Evolutionary conservation across 1,139 yeast genomes (phyloP).

Genomic region (Tardiomyces depauwii): DNA sequence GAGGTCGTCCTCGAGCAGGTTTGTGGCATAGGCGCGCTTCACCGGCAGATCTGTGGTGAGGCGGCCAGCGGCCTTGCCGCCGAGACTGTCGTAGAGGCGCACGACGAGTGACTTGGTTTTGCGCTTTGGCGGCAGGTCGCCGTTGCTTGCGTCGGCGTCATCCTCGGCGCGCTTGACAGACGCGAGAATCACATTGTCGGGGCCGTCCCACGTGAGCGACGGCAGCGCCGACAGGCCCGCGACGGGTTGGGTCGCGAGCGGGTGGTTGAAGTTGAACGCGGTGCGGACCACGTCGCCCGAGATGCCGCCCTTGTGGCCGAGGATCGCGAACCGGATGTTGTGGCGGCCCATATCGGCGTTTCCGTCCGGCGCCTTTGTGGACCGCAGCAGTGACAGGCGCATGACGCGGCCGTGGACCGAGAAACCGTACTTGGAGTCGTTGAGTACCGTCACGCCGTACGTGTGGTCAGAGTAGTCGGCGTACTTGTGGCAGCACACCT

Average conservation of each 20-base stretch:
- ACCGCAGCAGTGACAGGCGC: slow-evolving; percentile 69
- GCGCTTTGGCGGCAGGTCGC: slow-evolving; percentile 32
- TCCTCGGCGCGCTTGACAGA: slow-evolving; percentile 84
- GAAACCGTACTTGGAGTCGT: slow-evolving; percentile 84
- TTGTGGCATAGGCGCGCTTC: slow-evolving; percentile 40
- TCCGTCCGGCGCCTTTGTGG: slow-evolving; percentile 88
- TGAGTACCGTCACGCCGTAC: slow-evolving; percentile 81
- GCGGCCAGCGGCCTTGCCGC: slow-evolving; percentile 54
- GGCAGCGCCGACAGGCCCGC: slow-evolving; percentile 10
- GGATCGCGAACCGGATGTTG: slow-evolving; percentile 68
- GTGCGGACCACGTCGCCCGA: slow-evolving; percentile 57
- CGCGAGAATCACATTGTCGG: slow-evolving; percentile 51
- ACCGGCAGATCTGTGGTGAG: slow-evolving; percentile 35
- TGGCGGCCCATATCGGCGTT: slow-evolving; percentile 91
- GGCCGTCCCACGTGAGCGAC: slow-evolving; percentile 32
- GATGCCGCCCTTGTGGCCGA: slow-evolving; percentile 67
- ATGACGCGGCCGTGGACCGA: slow-evolving; percentile 82
- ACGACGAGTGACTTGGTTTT: slow-evolving; percentile 40
- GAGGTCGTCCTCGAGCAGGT: slow-evolving; percentile 59
- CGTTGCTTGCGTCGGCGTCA: slow-evolving; percentile 40
- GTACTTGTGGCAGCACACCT: slow-evolving; percentile 88
- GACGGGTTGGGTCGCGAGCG: slow-evolving; percentile 13
- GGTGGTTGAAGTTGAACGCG: slow-evolving; percentile 74
- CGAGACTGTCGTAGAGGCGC: slow-evolving; percentile 77
- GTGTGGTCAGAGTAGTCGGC: slow-evolving; percentile 80